These are phyloP conservation scores for Pythium folliculosum DNA, from an alignment of 352 stramenopile genomes.

Conservation along the genomic window DNA sequence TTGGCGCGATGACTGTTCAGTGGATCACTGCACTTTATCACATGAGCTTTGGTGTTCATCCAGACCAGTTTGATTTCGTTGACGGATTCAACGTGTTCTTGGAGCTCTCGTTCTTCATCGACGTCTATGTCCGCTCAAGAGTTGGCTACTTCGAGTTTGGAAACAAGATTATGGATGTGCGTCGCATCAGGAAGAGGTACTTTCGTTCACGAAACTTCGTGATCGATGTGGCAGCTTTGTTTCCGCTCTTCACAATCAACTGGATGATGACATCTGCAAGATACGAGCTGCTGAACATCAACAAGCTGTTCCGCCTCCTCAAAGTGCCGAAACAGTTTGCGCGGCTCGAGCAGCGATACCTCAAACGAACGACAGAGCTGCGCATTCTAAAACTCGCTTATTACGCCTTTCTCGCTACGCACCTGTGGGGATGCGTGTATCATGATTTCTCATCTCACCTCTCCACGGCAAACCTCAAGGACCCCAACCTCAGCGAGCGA, in stretches of 20 bases:
- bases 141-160: conserved; percentile 51
- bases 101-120: conserved; percentile 45
- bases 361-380: conserved; percentile 47
- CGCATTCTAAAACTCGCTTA: conserved; percentile 52
- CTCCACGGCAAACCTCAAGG: conserved; percentile 34
- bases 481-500: conserved; percentile 13
- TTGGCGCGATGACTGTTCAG: conserved; percentile 46
- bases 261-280: conserved; percentile 28
- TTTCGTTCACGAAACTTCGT: conserved; percentile 38
- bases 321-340: conserved; percentile 51
- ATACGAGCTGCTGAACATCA: conserved; percentile 57
- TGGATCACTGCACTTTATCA: conserved; percentile 44
- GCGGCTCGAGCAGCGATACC: conserved; percentile 45
- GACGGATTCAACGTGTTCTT: conserved; percentile 41
- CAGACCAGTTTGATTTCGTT: conserved; percentile 16
- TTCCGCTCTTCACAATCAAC: conserved; percentile 48
- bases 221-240: conserved; percentile 41
- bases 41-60: conserved; percentile 42
- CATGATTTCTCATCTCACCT: conserved; percentile 52
- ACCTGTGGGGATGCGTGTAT: conserved; percentile 51
- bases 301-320: conserved; percentile 49
- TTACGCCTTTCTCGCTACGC: conserved; percentile 48
- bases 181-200: conserved; percentile 40
- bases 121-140: conserved; percentile 46
- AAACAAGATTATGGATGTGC: conserved; percentile 56